Evolutionary conservation across 352 stramenopile genomes (phyloP).

Genomic region (Phytophthora palmivora): DNA sequence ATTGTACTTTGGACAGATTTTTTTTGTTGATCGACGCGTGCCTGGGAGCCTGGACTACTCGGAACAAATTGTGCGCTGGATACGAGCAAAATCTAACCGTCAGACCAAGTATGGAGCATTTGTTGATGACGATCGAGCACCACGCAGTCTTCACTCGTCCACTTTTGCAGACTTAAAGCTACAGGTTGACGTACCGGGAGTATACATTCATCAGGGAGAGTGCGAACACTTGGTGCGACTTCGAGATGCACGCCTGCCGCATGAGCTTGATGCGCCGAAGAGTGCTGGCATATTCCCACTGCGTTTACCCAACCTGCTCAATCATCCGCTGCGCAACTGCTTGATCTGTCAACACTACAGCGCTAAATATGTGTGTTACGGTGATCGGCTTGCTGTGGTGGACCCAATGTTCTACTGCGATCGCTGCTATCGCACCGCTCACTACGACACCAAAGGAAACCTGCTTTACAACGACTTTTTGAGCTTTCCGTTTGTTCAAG

Average conservation of each 20-base stretch:
- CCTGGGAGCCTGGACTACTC: conserved; percentile 60
- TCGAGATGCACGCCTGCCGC: conserved; percentile 66
- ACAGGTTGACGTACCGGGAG: conserved; percentile 57
- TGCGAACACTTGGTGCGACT: conserved; percentile 78
- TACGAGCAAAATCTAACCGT: conserved; percentile 45
- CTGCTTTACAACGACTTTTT: conserved; percentile 78
- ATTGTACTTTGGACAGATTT: conserved; percentile 64
- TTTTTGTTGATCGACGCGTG: conserved; percentile 64
- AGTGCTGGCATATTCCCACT: conserved; percentile 57
- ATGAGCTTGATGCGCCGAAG: conserved; percentile 51
- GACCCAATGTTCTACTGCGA: conserved; percentile 86
- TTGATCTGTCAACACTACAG: conserved; percentile 79
- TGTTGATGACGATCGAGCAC: conserved; percentile 1
- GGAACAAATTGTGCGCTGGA: conserved; percentile 59
- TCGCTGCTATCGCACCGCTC: conserved; percentile 70
- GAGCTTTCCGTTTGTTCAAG: conserved; percentile 76
- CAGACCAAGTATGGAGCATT: conserved; percentile 39
- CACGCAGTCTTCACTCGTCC: conserved; percentile 47
- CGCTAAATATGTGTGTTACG: conserved; percentile 83
- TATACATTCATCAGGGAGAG: conserved; percentile 83
- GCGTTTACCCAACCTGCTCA: conserved; percentile 60
- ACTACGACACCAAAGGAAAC: conserved; percentile 62
- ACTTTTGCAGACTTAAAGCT: conserved; percentile 63
- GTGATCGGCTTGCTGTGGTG: conserved; percentile 62
- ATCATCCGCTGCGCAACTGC: conserved; percentile 66